Base-by-base conservation (phyloP, 2,329 filamentous ascomycete species). In the Xylariaceae sp. region DNA sequence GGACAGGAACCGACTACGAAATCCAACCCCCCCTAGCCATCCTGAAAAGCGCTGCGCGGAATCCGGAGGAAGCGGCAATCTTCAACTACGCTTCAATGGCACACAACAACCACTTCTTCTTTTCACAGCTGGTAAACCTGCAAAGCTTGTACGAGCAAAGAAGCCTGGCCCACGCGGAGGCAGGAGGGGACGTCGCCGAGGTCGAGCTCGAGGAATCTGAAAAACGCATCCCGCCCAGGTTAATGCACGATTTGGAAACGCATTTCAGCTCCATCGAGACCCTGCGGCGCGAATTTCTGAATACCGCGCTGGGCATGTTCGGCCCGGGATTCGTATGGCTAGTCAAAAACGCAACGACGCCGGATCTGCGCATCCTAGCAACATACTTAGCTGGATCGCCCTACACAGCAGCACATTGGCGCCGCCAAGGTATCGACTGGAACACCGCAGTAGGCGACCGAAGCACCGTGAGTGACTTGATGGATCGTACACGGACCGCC, bases 61-160 rank as follows among this genome's bases (percentile, higher is more conserved):
- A 94, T 66, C 87, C 92, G 42, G 78, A 79, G 62, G 78, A 81
- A 59, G 94, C 94, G 40, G 79, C 86, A 63, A 77, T 87, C 69
- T 99, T 99, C 84, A 99, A 97, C 81, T 84, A 95, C 71, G 94
- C 94, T 71, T 95, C 89, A 65, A 95, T 95, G 88, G 89, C 90
- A 52, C 87, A 89, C 80, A 97, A 97, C 82, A 96, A 84, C 71
- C 76, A 84, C 69, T 87, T 90, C 77, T 92, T 90, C 81, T 92
- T 92, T 80, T 70, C 81, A 62, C 73, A 78, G 58, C 70, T 85
- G 48, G 68, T 70, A 16, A 60, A 59, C 40, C 43, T 62, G 19
- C 44, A 56, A 6, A 34, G 29, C 1, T 19, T 51, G 6, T 52
- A 47, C 47, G 44, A 55, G 6, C 36, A 40, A 19, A 41, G n/a